phyloP scores from a whole-genome alignment of 2,329 filamentous ascomycete species.

The Curvularia hawaiiensis region DNA sequence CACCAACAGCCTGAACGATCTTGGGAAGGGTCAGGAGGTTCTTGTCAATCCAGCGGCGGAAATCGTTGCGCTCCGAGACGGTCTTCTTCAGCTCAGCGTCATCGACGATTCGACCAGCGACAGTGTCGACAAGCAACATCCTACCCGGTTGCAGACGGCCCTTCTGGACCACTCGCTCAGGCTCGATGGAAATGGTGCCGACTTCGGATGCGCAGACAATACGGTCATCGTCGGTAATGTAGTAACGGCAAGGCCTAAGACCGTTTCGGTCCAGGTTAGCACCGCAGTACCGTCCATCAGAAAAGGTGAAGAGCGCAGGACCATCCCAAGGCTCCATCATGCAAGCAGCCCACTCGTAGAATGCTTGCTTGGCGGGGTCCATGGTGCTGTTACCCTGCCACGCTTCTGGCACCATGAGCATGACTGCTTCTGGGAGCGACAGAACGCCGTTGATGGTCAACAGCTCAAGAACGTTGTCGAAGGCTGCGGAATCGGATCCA shows the following conservation, averaged over 20 bases:
- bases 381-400: conserved; percentile 94
- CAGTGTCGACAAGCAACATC: conserved; percentile 94
- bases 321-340: conserved; percentile 99
- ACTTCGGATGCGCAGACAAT: conserved; percentile 98
- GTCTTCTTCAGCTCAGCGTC: conserved; percentile 89
- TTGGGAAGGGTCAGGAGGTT: conserved; percentile 82
- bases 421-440: conserved; percentile 92
- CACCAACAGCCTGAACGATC: conserved; percentile 66
- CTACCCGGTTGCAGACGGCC: conserved; percentile 91
- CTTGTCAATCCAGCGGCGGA: conserved; percentile 84
- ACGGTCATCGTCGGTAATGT: conserved; percentile 93
- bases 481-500: conserved; percentile 94
- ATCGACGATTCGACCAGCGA: conserved; percentile 90
- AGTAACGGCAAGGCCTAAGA: conserved; percentile 93
- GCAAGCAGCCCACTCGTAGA: conserved; percentile 98
- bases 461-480: conserved; percentile 94
- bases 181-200: conserved; percentile 88
- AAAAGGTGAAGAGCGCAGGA: conserved; percentile 94
- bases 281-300: conserved; percentile 94
- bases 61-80: conserved; percentile 85
- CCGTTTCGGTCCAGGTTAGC: conserved; percentile 96
- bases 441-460: conserved; percentile 95
- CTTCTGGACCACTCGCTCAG: conserved; percentile 89
- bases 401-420: conserved; percentile 98
- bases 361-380: conserved; percentile 94